Base-by-base conservation (phyloP, 1,139 yeast genomes). In the Yamadazyma diddensiae region DNA sequence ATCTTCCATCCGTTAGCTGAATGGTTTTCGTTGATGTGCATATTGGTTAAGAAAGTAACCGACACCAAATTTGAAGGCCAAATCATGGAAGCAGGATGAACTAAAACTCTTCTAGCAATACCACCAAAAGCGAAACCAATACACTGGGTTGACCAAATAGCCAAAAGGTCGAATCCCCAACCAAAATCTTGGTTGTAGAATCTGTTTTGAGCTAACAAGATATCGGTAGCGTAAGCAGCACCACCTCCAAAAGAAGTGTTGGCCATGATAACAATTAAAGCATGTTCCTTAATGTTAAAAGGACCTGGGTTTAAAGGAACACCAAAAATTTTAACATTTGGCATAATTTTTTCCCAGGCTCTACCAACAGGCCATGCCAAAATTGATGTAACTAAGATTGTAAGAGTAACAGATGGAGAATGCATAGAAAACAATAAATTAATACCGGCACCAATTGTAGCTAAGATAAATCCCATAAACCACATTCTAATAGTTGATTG, bases 91-190 rank as follows among this genome's bases (percentile, higher is more conserved):
- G 81, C 70, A 3, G 86, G 82, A 38, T 73, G 73, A 12, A 80
- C 81, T 43, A 80, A 62, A 17, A 77, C 65, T 45, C 75, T 65
- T 48, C 77, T 62, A 29, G 70, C 66, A 38, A 77, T 40, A 28
- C 88, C 88, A 24, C 84, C 84, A 35, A 79, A 55, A 11, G 82
- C 78, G 42, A 78, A 76, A 9, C 87, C 87, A 31, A 80, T 64
- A 46, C 28, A 62, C 53, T 80, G 83, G 21, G 82, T 72, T 16
- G 78, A 58, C 47, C 77, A 57, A 33, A 72, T 65, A 21, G 77
- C 70, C 33, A 77, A 55, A 23, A 79, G 55, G 39, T 54, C 64
- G 35, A 58, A 62, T 7, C 70, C 70, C 46, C 62, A 55, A 17
- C 62, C 61, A 31, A 62, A 55, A 38, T 65, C 65, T 42, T 65